phyloP scores from a whole-genome alignment of 352 stramenopile species.

The Pythium biforme region DNA sequence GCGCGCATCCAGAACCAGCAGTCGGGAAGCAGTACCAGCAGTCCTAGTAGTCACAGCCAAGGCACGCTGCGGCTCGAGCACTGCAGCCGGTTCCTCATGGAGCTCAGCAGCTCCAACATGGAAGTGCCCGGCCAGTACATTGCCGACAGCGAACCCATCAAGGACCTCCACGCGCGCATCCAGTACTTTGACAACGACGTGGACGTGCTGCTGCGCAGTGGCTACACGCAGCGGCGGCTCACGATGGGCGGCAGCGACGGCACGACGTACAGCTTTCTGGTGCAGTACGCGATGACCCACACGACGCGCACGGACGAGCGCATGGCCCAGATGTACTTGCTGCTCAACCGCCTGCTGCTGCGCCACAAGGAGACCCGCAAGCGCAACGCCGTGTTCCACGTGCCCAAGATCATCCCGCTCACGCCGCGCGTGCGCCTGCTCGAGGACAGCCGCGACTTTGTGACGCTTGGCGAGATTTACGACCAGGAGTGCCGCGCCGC shows the following conservation, averaged over 20 bases:
- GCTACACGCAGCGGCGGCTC: constrained; percentile 90
- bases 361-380: constrained; percentile 88
- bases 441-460: constrained; percentile 82
- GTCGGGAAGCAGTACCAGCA: background rate
- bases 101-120: constrained; percentile 85
- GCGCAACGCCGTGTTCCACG: constrained; percentile 86
- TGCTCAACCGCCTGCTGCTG: constrained; percentile 85
- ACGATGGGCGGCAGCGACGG: constrained; percentile 89
- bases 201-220: constrained; percentile 82
- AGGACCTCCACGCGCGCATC: constrained; percentile 90
- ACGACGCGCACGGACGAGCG: constrained; percentile 92
- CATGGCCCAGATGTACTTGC: constrained; percentile 93
- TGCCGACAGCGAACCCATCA: constrained; percentile 89
- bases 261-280: constrained; percentile 88
- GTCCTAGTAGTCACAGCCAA: background rate
- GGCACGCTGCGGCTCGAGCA: constrained; percentile 77
- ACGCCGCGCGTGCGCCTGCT: constrained; percentile 88
- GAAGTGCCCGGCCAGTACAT: constrained; percentile 93
- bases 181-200: constrained; percentile 87
- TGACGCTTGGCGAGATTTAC: constrained; percentile 87
- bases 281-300: constrained; percentile 93
- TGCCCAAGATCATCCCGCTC: constrained; percentile 92
- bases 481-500: constrained; percentile 70
- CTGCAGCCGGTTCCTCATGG: constrained; percentile 87
- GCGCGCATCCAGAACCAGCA: constrained; percentile 76